Percentiles rank a stretch among this genome's conserved stretches.
phyloP scores from a whole-genome alignment of 768 basidiomycete genomes.

The Suillus weaverae region DNA sequence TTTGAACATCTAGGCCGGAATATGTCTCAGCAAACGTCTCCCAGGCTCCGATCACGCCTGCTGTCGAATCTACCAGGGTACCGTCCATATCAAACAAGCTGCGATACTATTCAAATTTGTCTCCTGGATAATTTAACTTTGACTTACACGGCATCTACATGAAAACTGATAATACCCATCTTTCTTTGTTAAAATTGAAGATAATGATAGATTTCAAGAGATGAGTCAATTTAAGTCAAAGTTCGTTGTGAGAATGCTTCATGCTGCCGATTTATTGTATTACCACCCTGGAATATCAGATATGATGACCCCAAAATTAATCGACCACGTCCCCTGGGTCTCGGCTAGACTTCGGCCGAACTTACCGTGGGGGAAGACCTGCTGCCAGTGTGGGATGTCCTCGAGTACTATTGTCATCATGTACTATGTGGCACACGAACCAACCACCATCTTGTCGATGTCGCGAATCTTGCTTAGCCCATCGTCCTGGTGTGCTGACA shows the following conservation, averaged over 20 bases:
- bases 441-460: background rate
- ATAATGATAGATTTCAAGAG: slow-evolving; percentile 24
- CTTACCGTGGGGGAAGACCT: background rate
- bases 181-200: background rate
- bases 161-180: slow-evolving; percentile 36
- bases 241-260: background rate
- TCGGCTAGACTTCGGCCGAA: background rate
- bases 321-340: background rate
- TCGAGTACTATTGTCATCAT: background rate
- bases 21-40: slow-evolving; percentile 71
- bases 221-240: too few species aligned
- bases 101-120: background rate
- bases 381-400: background rate
- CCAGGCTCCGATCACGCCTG: slow-evolving; percentile 84
- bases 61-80: slow-evolving; percentile 79
- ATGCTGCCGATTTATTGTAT: background rate
- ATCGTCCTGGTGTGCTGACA: background rate
- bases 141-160: slow-evolving; percentile 43
- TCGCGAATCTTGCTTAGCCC: background rate
- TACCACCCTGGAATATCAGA: slow-evolving; percentile 1
- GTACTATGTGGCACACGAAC: background rate
- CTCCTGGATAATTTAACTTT: background rate
- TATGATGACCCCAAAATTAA: background rate
- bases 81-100: slow-evolving; percentile 87
- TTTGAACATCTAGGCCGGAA: slow-evolving; percentile 57